A percentile compares a stretch with the other conserved stretches of the same genome.
Evolutionary conservation across 352 stramenopile genomes (phyloP).

Genomic region (Globisporangium rhizosaccharum): DNA sequence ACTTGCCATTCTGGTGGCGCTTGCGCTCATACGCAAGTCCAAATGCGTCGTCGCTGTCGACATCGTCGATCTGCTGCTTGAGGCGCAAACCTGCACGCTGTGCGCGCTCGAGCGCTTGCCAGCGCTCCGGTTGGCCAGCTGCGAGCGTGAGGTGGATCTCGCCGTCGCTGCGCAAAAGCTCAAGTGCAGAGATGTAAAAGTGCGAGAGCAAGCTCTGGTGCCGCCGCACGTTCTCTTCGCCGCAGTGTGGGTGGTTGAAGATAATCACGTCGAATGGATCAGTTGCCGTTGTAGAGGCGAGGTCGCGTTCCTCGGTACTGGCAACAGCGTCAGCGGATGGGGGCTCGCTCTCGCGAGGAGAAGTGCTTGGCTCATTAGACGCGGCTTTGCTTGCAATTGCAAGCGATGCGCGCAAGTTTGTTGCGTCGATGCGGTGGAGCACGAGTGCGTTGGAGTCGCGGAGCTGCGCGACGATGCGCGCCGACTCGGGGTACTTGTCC

Average conservation of each 20-base stretch:
- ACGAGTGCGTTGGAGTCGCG: conserved; percentile 31
- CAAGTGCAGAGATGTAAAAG: conserved; percentile 76
- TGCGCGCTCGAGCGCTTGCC: conserved; percentile 57
- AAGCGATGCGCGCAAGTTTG: conserved; percentile 44
- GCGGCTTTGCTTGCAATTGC: conserved; percentile 13
- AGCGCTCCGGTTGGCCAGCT: conserved; percentile 68
- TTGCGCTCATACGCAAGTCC: conserved; percentile 72
- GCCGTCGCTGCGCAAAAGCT: conserved; percentile 27
- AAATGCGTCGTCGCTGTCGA: conserved; percentile 27
- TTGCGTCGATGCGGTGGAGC: conserved; percentile 62
- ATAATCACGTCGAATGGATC: conserved; percentile 70
- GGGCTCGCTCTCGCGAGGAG: too few relatives aligned
- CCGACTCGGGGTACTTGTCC: conserved; percentile 53
- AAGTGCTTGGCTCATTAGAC: conserved; percentile 5
- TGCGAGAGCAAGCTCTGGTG: conserved; percentile 89
- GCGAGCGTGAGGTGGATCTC: conserved; percentile 68
- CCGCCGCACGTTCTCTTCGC: conserved; percentile 82
- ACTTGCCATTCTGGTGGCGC: conserved; percentile 85
- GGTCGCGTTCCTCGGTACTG: too few relatives aligned
- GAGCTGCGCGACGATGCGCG: conserved; percentile 38
- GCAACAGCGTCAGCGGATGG: too few relatives aligned
- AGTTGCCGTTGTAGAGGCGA: too few relatives aligned
- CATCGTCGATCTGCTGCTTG: conserved; percentile 37
- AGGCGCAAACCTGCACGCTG: conserved; percentile 35
- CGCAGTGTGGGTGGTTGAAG: conserved; percentile 94